Evolutionary conservation across 2,329 filamentous ascomycete species (phyloP).

Genomic region (Passalora sequoiae): DNA sequence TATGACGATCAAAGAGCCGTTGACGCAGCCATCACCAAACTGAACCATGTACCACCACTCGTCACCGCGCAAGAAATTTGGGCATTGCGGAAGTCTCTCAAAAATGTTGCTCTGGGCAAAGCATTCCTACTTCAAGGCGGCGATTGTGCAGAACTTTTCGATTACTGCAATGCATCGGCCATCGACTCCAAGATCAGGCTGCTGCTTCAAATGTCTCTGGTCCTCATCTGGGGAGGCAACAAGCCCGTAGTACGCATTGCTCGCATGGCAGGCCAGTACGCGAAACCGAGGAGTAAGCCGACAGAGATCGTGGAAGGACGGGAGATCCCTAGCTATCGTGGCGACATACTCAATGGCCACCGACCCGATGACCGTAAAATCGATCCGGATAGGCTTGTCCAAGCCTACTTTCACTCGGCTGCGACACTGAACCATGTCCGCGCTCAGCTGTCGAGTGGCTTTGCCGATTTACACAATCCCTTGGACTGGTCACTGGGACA

Average conservation of each 20-base stretch:
- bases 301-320: conserved; percentile 75
- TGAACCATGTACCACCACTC: conserved; percentile 66
- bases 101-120: conserved; percentile 82
- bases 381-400: conserved; percentile 77
- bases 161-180: conserved; percentile 83
- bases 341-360: conserved; percentile 93
- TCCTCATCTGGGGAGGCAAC: conserved; percentile 82
- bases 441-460: conserved; percentile 74
- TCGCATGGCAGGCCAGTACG: conserved; percentile 91
- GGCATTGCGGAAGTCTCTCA: conserved; percentile 69
- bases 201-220: conserved; percentile 91
- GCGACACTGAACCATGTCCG: conserved; percentile 92
- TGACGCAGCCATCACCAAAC: conserved; percentile 57
- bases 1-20: conserved; percentile 62
- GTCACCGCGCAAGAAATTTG: conserved; percentile 77
- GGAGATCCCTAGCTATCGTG: conserved; percentile 83
- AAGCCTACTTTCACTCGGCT: conserved; percentile 92
- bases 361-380: conserved; percentile 68
- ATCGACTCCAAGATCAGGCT: conserved; percentile 98
- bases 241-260: conserved; percentile 88
- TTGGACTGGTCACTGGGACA: conserved; percentile 94
- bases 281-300: conserved; percentile 86
- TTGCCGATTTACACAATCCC: conserved; percentile 89
- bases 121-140: conserved; percentile 93
- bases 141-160: conserved; percentile 94